Evolutionary conservation across 2,329 filamentous ascomycete species (phyloP).

Genomic region (Apiospora saccharicola): DNA sequence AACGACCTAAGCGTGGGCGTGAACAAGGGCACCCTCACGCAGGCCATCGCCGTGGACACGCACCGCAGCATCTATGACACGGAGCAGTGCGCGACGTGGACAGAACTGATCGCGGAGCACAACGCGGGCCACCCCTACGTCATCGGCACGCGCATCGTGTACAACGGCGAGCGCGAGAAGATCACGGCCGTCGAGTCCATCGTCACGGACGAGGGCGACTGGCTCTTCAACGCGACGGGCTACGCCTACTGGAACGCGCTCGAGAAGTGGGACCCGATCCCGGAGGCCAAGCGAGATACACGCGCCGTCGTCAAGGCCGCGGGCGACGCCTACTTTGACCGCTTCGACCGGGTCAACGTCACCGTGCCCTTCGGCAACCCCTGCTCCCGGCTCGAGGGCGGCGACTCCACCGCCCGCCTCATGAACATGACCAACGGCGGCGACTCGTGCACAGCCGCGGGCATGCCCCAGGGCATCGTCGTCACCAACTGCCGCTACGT

Average conservation of each 20-base stretch:
- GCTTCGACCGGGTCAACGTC: slow-evolving; percentile 38
- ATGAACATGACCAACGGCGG: slow-evolving; percentile 34
- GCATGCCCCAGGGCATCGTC: slow-evolving; percentile 39
- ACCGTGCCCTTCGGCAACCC: slow-evolving; percentile 38
- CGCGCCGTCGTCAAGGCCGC: slow-evolving; percentile 40
- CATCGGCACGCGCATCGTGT: slow-evolving; percentile 42
- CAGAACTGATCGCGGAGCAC: slow-evolving; percentile 47
- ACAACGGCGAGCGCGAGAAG: slow-evolving; percentile 33
- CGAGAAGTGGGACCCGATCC: slow-evolving; percentile 42
- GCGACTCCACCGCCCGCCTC: slow-evolving; percentile 35
- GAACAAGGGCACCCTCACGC: slow-evolving; percentile 37
- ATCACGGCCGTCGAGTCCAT: slow-evolving; percentile 41
- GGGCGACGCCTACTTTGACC: slow-evolving; percentile 41
- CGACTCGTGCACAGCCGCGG: slow-evolving; percentile 39
- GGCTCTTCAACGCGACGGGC: slow-evolving; percentile 42
- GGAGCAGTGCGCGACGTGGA: slow-evolving; percentile 47
- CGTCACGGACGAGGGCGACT: slow-evolving; percentile 41
- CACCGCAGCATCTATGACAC: slow-evolving; percentile 44
- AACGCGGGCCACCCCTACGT: slow-evolving; percentile 43
- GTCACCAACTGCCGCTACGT: slow-evolving; percentile 41
- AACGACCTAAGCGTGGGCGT: slow-evolving; percentile 40
- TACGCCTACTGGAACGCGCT: slow-evolving; percentile 38
- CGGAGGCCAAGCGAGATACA: slow-evolving; percentile 37
- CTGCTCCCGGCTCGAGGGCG: slow-evolving; percentile 41
- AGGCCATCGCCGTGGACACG: slow-evolving; percentile 43